Conservation (phyloP, 2,329 filamentous ascomycete genomes). For the Alternaria triticimaculans region DNA sequence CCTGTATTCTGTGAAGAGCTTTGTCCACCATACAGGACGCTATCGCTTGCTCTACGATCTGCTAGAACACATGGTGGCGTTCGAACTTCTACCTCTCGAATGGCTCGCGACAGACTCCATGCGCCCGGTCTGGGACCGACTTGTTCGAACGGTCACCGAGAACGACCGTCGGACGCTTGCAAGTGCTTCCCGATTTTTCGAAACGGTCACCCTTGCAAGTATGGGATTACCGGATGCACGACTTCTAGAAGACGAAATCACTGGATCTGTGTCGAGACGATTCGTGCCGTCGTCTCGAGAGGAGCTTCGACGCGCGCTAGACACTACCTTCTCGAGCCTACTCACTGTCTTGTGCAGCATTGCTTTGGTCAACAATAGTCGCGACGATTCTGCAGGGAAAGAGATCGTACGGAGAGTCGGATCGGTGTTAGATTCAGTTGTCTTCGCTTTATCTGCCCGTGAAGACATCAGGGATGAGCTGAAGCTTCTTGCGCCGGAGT, state of each 20-base stretch:
- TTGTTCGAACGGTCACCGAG: slow-evolving; percentile 43
- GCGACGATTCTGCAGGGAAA: slow-evolving; percentile 22
- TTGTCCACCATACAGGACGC: slow-evolving; percentile 38
- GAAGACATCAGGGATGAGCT: slow-evolving; percentile 33
- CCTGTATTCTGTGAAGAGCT: slow-evolving; percentile 33
- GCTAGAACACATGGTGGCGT: slow-evolving; percentile 42
- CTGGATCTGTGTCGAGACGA: slow-evolving; percentile 24
- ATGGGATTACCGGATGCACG: slow-evolving; percentile 38
- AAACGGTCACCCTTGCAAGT: slow-evolving; percentile 37
- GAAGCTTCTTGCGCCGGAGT: slow-evolving; percentile 26
- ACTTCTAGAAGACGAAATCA: slow-evolving; percentile 25
- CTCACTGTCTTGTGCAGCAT: slow-evolving; percentile 45
- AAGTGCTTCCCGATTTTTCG: slow-evolving; percentile 39
- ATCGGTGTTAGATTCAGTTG: slow-evolving; percentile 32
- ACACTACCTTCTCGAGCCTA: slow-evolving; percentile 45
- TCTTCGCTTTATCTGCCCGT: slow-evolving; percentile 32
- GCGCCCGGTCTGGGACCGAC: slow-evolving; percentile 43
- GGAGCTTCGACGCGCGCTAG: slow-evolving; percentile 41
- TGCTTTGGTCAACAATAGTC: slow-evolving; percentile 32
- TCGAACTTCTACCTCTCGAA: slow-evolving; percentile 45
- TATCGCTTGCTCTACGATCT: slow-evolving; percentile 44
- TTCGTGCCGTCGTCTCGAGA: slow-evolving; percentile 33
- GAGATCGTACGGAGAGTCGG: slow-evolving; percentile 24
- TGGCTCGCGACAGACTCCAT: slow-evolving; percentile 49
- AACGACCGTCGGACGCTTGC: slow-evolving; percentile 31